Base-by-base conservation (phyloP, 306 rosid genomes). In the Sophora flavescens region DNA sequence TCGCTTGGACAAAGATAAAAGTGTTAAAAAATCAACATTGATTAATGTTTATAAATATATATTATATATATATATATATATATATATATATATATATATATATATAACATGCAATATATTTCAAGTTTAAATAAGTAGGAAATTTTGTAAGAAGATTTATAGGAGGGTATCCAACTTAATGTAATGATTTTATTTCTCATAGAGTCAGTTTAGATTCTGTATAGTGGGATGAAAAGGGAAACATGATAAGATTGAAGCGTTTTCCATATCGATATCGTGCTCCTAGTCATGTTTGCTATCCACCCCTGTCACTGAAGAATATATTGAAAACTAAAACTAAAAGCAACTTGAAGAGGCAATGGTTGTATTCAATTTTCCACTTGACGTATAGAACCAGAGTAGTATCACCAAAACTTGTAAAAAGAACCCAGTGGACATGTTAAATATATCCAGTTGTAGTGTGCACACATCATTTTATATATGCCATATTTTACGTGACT, bases 351-450 rank as follows among this genome's bases (percentile, higher is more conserved):
- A 13, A 17, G 57, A 54, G 14, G 28, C 11, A 67, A 38, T 63
- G 28, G 50, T 74, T 18, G 22, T 22, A 38, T 71, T 54, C 53
- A 71, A 30, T 74, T 63, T 75, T 75, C 30, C 53, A 62, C 38
- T 62, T 61, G 50, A 32, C 5, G 61, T 61, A 9, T 44, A 60
- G 42, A 73, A 44, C 9, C 48, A 59, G 16, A 14, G 14, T 32
- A 14, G 14, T 32, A 48, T 75, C 18, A 39, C 71, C 61, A 62
- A 75, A 35, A 32, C 5, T 17, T 33, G 14, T 8, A 12, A 62
- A 72, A 75, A 17, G 41, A 63, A 18, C 32, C 54, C 11, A 41
- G 64, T 51, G 64, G 14, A 52, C 48, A 45, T 28, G 78, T 44
- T 44, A 73, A 22, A 59, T 45, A 57, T 72, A 73, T 13, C 68